These are phyloP conservation scores for Solanum hybrid DNA, from an alignment of 305 asterid genomes.

Conservation along the genomic window DNA sequence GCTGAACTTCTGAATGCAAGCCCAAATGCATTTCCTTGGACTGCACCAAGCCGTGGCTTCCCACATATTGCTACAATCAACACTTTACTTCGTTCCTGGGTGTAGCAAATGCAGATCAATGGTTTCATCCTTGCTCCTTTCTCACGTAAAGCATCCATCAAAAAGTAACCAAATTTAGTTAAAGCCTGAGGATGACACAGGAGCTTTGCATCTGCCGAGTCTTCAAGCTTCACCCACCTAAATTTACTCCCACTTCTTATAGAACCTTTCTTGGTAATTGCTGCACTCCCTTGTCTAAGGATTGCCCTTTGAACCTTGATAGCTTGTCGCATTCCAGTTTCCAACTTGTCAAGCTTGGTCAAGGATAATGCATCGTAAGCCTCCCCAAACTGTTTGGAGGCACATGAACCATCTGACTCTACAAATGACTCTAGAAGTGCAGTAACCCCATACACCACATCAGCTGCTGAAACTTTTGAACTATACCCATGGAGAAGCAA, in stretches of 20 bases:
- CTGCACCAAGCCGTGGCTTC: conserved; percentile 88
- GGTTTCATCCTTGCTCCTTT: conserved; percentile 99
- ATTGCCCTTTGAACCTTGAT: conserved; percentile 91
- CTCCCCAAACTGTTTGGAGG: conserved; percentile 65
- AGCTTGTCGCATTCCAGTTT: conserved; percentile 78
- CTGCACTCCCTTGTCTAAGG: conserved; percentile 91
- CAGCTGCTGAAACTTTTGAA: conserved; percentile 92
- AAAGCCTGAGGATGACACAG: conserved; percentile 88
- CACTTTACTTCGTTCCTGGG: conserved; percentile 48
- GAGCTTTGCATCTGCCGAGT: conserved; percentile 68
- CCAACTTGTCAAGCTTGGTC: conserved; percentile 70
- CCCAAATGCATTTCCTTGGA: conserved; percentile 91
- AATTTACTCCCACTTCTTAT: conserved; percentile 93
- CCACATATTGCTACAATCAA: conserved; percentile 87
- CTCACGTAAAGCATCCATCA: conserved; percentile 93
- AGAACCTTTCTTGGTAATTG: conserved; percentile 85
- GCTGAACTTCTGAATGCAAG: conserved; percentile 87
- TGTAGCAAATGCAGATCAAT: conserved; percentile 75
- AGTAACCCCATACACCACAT: conserved; percentile 88
- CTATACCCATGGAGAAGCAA: conserved; percentile 76
- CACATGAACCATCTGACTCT: conserved; percentile 75
- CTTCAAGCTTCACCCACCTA: conserved; percentile 95
- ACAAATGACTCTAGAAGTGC: conserved; percentile 77
- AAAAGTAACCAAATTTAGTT: conserved; percentile 81
- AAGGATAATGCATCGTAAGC: conserved; percentile 86